phyloP scores from a whole-genome alignment of 2,329 filamentous ascomycete genomes.

The Penicillium sp. region DNA sequence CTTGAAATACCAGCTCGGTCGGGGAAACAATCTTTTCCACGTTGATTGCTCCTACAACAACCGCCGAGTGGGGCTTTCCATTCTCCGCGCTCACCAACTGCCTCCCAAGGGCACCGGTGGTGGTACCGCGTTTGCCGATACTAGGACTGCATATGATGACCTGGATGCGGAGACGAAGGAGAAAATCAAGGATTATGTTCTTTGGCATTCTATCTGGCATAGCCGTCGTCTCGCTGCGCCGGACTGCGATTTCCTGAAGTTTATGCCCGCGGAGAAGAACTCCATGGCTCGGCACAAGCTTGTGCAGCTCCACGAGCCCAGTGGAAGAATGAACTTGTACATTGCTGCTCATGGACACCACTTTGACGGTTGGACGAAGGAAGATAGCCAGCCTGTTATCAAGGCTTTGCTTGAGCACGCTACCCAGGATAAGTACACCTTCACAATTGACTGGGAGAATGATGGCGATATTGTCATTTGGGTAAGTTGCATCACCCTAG shows the following conservation, averaged over 20 bases:
- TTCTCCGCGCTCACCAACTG: not conserved
- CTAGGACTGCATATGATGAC: not conserved
- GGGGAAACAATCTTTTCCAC: not conserved
- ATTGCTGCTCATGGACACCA: not conserved
- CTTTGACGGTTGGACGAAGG: not conserved
- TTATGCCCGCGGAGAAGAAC: not conserved
- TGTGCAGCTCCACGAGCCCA: constrained; percentile 1
- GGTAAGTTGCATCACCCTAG: not conserved
- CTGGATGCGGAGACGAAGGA: not conserved
- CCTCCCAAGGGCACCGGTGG: not conserved
- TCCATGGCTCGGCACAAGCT: not conserved
- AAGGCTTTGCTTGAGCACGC: not conserved
- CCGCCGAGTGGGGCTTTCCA: not conserved
- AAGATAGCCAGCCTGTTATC: not conserved
- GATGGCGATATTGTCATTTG: constrained; percentile 2
- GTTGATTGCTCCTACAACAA: not conserved
- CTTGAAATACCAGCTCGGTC: not conserved
- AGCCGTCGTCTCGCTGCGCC: not conserved
- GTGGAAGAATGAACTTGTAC: constrained; percentile 1
- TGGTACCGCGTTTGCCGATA: not conserved
- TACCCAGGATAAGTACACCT: not conserved
- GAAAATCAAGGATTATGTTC: not conserved
- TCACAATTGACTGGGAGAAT: constrained; percentile 1
- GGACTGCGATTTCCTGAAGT: not conserved
- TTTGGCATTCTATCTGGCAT: constrained; percentile 4